Conservation (phyloP, 108 stramenopile genomes). For the Pinguiococcus pyrenoidosus region DNA sequence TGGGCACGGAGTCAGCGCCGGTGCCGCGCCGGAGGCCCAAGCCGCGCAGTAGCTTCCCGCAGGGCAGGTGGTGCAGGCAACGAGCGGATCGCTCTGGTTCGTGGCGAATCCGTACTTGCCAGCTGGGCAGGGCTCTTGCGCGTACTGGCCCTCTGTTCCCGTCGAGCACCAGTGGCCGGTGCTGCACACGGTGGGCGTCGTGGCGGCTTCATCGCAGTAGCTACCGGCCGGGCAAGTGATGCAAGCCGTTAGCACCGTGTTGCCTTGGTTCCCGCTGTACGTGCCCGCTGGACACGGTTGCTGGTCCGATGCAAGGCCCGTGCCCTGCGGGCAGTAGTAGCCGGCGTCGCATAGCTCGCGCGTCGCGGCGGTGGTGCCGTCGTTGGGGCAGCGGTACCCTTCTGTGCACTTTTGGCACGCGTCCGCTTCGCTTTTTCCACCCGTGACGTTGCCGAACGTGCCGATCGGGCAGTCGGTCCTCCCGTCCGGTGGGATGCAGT, state of each 20-base stretch:
- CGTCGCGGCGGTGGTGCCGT: not conserved
- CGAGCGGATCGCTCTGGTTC: not conserved
- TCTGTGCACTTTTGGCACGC: not conserved
- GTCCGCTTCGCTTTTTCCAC: not conserved
- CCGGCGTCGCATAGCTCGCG: constrained; percentile 6
- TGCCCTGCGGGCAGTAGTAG: constrained; percentile 6
- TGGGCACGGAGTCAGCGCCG: constrained; percentile 13
- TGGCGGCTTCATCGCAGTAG: constrained; percentile 19
- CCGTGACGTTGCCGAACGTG: constrained; percentile 20
- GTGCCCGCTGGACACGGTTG: constrained; percentile 5
- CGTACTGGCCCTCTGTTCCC: not conserved
- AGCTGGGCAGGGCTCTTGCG: constrained; percentile 22
- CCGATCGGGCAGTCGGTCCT: constrained; percentile 24
- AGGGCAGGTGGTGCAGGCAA: constrained; percentile 19
- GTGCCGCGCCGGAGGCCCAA: constrained; percentile 6
- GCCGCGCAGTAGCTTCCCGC: constrained; percentile 24
- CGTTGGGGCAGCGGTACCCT: constrained; percentile 2
- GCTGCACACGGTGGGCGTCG: constrained; percentile 1
- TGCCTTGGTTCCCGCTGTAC: constrained; percentile 3
- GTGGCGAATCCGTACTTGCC: constrained; percentile 20
- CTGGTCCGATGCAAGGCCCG: not conserved
- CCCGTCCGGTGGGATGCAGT: constrained; percentile 19
- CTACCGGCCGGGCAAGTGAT: constrained; percentile 18
- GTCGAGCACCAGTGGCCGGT: constrained; percentile 6
- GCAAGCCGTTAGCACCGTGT: not conserved